Base-by-base conservation (phyloP, 2,329 filamentous ascomycete species). In the Alternaria infectoria region DNA sequence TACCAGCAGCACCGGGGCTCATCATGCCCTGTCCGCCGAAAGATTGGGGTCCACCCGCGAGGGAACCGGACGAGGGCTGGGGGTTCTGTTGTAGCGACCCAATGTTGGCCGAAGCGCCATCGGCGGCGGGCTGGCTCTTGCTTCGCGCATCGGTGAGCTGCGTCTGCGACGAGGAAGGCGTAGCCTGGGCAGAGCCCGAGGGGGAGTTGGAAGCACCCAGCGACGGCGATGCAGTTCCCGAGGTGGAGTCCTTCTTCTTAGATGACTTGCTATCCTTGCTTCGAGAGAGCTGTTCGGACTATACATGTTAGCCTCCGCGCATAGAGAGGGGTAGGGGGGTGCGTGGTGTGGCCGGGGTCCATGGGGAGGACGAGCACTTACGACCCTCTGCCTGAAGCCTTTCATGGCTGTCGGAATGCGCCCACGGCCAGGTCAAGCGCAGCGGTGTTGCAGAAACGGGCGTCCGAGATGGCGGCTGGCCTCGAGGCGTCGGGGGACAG, bases 301-400 rank as follows among this genome's bases (percentile, higher is more conserved):
- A 82, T 73, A 79, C 76, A 77, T 72, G 82, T 87, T 83, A 87
- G 83, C 80, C 72, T 77, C 71, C 68, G 71, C 69, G 72, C 74
- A 75, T 59, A 72, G 65, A 68, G 73, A 68, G 69, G 70, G 69
- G 71, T 62, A 65, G 45, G 28, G 60, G 61, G 57, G 57, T 30
- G 61, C 62, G 67, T 66, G 69, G 69, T 70, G 68, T 65, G 54
- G 62, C 50, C 49, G 64, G 65, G 70, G 71, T 69, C 23, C 51
- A 65, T 65, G 64, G 65, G 69, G 68, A 70, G 61, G 61, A 65
- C 65, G 72, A 68, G 72, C 69, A 89, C 92, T 87, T 89, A 97
- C 93, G 87, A 97, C 93, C 91, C 92, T 93, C 87, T 97, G 93
- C 84, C 93, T 92, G 83, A 98, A 97, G 81, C 93, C 92, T 86